Percentiles rank a stretch among this genome's conserved stretches.
phyloP scores from a whole-genome alignment of 352 stramenopile species.

The Phytophthora parvispora region DNA sequence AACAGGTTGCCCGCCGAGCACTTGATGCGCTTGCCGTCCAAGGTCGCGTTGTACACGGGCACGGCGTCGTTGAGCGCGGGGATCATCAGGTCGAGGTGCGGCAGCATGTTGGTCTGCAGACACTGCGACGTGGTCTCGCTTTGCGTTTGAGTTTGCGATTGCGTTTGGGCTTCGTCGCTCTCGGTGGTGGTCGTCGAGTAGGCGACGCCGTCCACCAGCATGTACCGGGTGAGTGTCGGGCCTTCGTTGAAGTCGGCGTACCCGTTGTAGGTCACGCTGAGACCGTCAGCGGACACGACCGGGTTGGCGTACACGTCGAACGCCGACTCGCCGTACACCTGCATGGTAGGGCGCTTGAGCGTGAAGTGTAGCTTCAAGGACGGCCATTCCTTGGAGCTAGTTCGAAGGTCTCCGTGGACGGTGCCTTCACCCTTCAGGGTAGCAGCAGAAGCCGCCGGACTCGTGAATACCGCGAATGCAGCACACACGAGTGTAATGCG shows the following conservation, averaged over 20 bases:
- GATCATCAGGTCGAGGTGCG: slow-evolving; percentile 40
- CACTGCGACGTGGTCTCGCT: slow-evolving; percentile 25
- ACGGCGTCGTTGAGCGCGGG: slow-evolving; percentile 29
- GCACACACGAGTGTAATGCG: slow-evolving; percentile 4
- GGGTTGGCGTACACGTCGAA: slow-evolving; percentile 52
- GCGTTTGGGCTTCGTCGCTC: slow-evolving; percentile 10
- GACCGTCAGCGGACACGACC: slow-evolving; percentile 31
- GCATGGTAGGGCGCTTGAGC: slow-evolving; percentile 50
- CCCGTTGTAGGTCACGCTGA: slow-evolving; percentile 45
- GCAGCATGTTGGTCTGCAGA: slow-evolving; percentile 22
- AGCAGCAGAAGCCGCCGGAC: background rate
- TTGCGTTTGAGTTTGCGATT: background rate
- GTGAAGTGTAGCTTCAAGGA: slow-evolving; percentile 54
- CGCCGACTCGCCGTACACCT: slow-evolving; percentile 34
- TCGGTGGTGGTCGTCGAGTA: slow-evolving; percentile 33
- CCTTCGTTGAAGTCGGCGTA: slow-evolving; percentile 37
- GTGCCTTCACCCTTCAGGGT: slow-evolving; percentile 17
- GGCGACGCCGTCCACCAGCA: slow-evolving; percentile 41
- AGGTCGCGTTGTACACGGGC: slow-evolving; percentile 11
- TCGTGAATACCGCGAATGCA: slow-evolving; percentile 1
- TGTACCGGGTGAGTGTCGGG: slow-evolving; percentile 34
- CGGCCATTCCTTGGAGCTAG: slow-evolving; percentile 38
- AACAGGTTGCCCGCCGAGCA: slow-evolving; percentile 45
- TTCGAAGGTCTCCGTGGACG: slow-evolving; percentile 26
- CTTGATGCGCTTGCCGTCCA: slow-evolving; percentile 29